Base-by-base conservation (phyloP, 495 filamentous ascomycete genomes). In the Umbilicaria muhlenbergii region DNA sequence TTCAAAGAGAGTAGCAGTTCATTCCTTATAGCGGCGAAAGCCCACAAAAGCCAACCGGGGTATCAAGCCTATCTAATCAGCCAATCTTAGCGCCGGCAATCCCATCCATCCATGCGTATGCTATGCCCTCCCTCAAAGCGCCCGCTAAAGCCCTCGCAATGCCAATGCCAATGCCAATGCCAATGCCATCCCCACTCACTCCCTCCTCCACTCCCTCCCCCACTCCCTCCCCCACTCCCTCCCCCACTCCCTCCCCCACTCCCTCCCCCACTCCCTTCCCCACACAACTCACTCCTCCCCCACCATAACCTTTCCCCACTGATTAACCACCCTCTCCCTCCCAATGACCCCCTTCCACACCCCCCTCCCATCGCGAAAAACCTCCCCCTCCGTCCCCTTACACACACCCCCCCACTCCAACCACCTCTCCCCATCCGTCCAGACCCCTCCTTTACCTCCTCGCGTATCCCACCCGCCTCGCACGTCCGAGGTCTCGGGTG, bases 401-500 rank as follows among this genome's bases (percentile, higher is more conserved):
- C 74, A 78, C 14, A 78, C 63, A 16, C 78, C 72, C 1, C 57
- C 58, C 53, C 73, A 71, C 1, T 57, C 59, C 44, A 77, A 49
- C 73, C 74, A 80, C 31, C 61, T 60, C 24, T 60, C 64, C 15
- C 61, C 53, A 42, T 68, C 70, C 2, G 73, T 77, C 75, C 76
- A 80, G 14, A 74, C 57, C n/a, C 76, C 76, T 1, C 73, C 74
- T 17, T 62, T 61, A 1, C 73, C 73, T 3, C 74, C 74, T 13
- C 71, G 60, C 40, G 58, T 52, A 48, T 75, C 68, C 69, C 71
- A 71, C 68, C 69, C 73, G 3, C 68, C 72, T 1, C 63, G n/a
- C n/a, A n/a, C n/a, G n/a, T n/a, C n/a, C n/a, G n/a, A n/a, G n/a
- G n/a, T n/a, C n/a, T n/a, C 55, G 4, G 65, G 59, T 0, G 69